Percentiles rank a stretch among this genome's conserved stretches.
Evolutionary conservation across 106 monocot genomes (phyloP).

Genomic region (Phalaenopsis equestris): DNA sequence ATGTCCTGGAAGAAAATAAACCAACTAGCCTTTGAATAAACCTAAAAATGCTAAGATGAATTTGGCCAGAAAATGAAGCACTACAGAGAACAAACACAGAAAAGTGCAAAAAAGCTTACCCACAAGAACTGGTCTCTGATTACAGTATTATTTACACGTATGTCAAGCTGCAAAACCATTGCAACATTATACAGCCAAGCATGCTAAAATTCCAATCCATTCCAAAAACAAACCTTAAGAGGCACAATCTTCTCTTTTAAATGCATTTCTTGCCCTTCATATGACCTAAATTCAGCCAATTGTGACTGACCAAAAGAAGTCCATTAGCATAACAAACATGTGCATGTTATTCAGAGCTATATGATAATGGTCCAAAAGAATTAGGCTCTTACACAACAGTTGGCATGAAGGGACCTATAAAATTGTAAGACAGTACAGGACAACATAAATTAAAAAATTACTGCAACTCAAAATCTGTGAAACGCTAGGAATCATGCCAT

Average conservation of each 20-base stretch:
- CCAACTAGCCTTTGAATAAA: neutral
- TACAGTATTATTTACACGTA: constrained; percentile 80
- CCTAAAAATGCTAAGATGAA: neutral
- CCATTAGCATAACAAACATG: neutral
- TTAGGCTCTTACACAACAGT: neutral
- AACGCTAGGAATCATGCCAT: neutral
- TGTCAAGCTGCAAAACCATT: constrained; percentile 58
- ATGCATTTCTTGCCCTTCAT: constrained; percentile 91
- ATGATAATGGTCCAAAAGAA: neutral
- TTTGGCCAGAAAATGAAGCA: neutral
- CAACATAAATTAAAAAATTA: neutral
- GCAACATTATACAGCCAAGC: neutral
- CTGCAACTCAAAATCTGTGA: neutral
- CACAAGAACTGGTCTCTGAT: constrained; percentile 91
- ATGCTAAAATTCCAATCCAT: neutral
- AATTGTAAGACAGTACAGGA: neutral
- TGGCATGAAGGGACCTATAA: neutral
- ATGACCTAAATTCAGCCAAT: constrained; percentile 81
- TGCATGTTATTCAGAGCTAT: neutral
- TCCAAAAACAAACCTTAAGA: constrained; percentile 43
- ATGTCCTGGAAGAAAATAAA: constrained; percentile 47
- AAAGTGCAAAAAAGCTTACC: constrained; percentile 36
- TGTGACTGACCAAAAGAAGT: constrained; percentile 41
- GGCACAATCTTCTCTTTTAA: constrained; percentile 77
- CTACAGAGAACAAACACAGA: neutral